Evolutionary conservation across 139 green algal genomes (phyloP), one percentile per base, ranked within the genome.

Genomic region (Chlorella sp.): DNA sequence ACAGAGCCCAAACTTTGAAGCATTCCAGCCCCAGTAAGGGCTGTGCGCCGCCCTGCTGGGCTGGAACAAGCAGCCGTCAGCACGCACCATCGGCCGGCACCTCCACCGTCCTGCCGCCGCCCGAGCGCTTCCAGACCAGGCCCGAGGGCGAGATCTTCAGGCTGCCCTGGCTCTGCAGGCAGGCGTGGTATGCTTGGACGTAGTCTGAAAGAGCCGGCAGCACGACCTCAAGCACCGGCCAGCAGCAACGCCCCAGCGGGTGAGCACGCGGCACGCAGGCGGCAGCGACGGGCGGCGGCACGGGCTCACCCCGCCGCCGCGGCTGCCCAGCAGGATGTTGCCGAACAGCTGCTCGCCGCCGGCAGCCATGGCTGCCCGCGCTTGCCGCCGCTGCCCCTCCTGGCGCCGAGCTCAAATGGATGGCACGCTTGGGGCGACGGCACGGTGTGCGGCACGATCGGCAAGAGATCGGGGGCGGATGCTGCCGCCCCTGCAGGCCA

Each of bases 51-150:
- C 51, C 51, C 13, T 60, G 51, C 12, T 15, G 21, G 15, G 13
- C 2, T 2, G 12, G 21, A 21, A 21, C 51, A 60, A 60, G 9
- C 12, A 15, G 11, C 9, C 11, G 13, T 23, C 11, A 60, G 32
- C 28, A 47, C 80, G 20, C 68, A 88, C 81, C 86, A 64, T 74
- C 64, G 9, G 80, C 36, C 11, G 87, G 21, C 32, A 90, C 80
- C 73, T 91, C 87, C 26, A 91, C 76, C 2, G 86, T 78, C 4
- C 65, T 74, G 3, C 87, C 87, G 26, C 85, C 85, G 21, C 87
- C 85, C 1, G 65, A 76, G 38, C 80, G 69, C 39, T 91, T 91
- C 87, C 87, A 91, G 44, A 85, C 70, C 15, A 91, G 67, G 5
- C 87, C 87, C 9, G 32, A 18, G 1, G 28, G 28, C 4, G 74